These are phyloP conservation scores for Dothideomycetes sp. DNA, from an alignment of 2,329 filamentous ascomycete species.

Conservation along the genomic window DNA sequence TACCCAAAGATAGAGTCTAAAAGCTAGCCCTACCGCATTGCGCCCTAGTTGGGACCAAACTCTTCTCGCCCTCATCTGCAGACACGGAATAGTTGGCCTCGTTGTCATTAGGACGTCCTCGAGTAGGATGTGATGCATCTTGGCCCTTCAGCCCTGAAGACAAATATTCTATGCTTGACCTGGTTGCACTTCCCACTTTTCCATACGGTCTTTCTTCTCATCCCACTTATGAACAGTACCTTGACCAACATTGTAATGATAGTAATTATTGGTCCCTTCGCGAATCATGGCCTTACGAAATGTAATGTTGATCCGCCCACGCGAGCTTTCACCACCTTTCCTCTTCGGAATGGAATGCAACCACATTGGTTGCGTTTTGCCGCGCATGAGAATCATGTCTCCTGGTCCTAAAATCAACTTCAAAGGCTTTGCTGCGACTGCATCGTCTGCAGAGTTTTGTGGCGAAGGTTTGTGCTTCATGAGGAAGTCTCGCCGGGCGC, in stretches of 20 bases:
- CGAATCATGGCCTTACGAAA: conserved; percentile 61
- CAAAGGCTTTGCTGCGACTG: conserved; percentile 28
- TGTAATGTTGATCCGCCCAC: conserved; percentile 63
- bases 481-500: conserved; percentile 61
- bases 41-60: no score
- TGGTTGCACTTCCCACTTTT: no score
- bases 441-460: conserved; percentile 20
- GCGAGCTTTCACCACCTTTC: conserved; percentile 49
- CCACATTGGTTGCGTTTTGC: conserved; percentile 65
- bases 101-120: no score
- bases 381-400: conserved; percentile 72
- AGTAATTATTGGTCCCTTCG: conserved; percentile 71
- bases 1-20: no score
- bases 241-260: conserved; percentile 68
- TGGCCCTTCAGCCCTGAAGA: no score
- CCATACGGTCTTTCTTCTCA: conserved; percentile 40
- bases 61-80: no score
- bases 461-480: conserved; percentile 63
- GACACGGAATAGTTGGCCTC: no score
- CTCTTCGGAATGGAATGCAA: conserved; percentile 69
- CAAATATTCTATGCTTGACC: no score
- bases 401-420: conserved; percentile 51
- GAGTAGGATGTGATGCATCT: no score
- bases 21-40: no score
- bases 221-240: conserved; percentile 63